phyloP scores from a whole-genome alignment of 345 rosid genomes.

The Arabis alpina region DNA sequence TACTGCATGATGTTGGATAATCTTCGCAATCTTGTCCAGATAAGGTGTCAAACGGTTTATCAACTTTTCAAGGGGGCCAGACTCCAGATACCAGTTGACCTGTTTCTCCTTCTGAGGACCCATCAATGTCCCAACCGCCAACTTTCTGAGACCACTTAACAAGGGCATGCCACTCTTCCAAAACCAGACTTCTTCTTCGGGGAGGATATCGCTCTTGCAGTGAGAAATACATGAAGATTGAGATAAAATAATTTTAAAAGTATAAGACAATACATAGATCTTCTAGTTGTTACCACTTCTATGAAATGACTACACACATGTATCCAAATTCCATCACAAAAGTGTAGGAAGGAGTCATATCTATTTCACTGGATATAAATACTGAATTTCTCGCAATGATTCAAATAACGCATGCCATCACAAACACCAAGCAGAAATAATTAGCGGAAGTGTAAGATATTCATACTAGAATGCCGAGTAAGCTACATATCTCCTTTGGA shows the following conservation, averaged over 20 bases:
- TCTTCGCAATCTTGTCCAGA: constrained; percentile 83
- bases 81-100: constrained; percentile 87
- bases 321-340: constrained; percentile 21
- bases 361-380: constrained; percentile 22
- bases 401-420: constrained; percentile 14
- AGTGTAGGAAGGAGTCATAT: constrained; percentile 2
- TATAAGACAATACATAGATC: constrained; percentile 20
- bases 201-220: constrained; percentile 87
- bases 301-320: constrained; percentile 18
- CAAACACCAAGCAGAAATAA: constrained; percentile 27
- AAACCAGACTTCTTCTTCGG: constrained; percentile 90
- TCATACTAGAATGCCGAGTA: constrained; percentile 89
- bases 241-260: constrained; percentile 33
- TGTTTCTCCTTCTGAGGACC: constrained; percentile 85
- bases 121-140: constrained; percentile 83
- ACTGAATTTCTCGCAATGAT: not conserved
- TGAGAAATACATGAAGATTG: constrained; percentile 45
- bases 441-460: constrained; percentile 29
- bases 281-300: constrained; percentile 10
- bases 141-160: constrained; percentile 77
- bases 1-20: constrained; percentile 86
- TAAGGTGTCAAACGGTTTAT: constrained; percentile 75
- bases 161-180: constrained; percentile 95
- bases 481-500: constrained; percentile 94
- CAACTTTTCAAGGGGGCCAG: constrained; percentile 72